A percentile compares a stretch with the other conserved stretches of the same genome.
phyloP scores from a whole-genome alignment of 1,139 yeast genomes.

The Pichia sp. region DNA sequence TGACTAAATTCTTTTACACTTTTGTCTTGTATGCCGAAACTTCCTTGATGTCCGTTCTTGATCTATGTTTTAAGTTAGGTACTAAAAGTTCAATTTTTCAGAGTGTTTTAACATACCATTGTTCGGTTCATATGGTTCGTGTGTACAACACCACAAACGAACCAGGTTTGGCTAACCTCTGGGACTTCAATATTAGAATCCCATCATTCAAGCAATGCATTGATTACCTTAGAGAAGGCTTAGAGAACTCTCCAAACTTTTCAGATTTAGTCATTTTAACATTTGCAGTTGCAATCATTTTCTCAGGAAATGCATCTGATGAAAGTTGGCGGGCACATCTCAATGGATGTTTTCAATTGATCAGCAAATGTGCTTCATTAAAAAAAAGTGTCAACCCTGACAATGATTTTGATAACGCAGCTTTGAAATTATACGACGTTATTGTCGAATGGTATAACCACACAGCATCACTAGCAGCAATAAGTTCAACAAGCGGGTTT shows the following conservation, averaged over 20 bases:
- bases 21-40: constrained; percentile 18
- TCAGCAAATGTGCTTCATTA: constrained; percentile 11
- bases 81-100: constrained; percentile 19
- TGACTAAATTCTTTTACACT: constrained; percentile 18
- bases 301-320: constrained; percentile 19
- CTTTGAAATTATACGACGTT: constrained; percentile 16
- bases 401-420: constrained; percentile 8
- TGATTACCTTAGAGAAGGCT: constrained; percentile 13
- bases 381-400: not conserved
- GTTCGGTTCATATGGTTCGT: constrained; percentile 18
- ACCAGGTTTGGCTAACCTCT: constrained; percentile 5
- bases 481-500: constrained; percentile 18
- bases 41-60: constrained; percentile 5
- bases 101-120: constrained; percentile 20
- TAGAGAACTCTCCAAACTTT: constrained; percentile 13
- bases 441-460: constrained; percentile 19
- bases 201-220: constrained; percentile 19
- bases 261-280: constrained; percentile 16
- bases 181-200: constrained; percentile 18
- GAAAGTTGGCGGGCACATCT: constrained; percentile 22
- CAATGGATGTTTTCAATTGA: constrained; percentile 17
- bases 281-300: constrained; percentile 19
- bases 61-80: constrained; percentile 15
- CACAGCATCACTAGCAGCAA: constrained; percentile 15
- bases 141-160: constrained; percentile 13